Evolutionary conservation across 2,329 filamentous ascomycete genomes (phyloP), one percentile per base, ranked within the genome.

Genomic region (Drechmeria coniospora): DNA sequence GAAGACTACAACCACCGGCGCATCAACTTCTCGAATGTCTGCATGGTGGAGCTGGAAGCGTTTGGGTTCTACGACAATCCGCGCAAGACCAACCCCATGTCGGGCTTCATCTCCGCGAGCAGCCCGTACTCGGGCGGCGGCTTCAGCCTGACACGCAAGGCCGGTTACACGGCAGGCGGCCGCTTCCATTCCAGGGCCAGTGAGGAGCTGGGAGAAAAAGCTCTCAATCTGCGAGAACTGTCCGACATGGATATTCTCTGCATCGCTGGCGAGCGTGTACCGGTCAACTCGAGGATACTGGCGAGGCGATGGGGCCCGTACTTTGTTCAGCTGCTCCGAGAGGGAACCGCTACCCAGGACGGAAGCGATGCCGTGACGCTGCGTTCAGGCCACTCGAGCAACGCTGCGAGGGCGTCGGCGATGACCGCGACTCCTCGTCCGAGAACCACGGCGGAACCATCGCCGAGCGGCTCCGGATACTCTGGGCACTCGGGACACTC

Each of bases 21-120:
- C 15, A 92, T 98, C 54, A 98, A 98, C 53, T 98, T 95, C 49
- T 81, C 80, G 8, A 92, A 98, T 46, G 74, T 95, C 16, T 95
- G 90, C 51, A 79, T 95, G 65, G 87, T 98, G 7, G 90, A 98
- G 52, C 63, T 98, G 8, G 90, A 98, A 49, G 86, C 90, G 0
- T 98, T 95, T 57, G 90, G 90, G 1, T 74, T 98, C 23, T 95
- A 94, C 50, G 87, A 95, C 47, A 98, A 95, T 49, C 86, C 90
- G 8, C 73, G 86, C 37, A 79, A 77, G 47, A 72, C 66, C 1
- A 62, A 71, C 4, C 80, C 87, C 1, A 74, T 82, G 41, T 92
- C 84, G 1, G 79, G 75, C 8, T 94, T 90, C 49, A 65, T 78
- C 31, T 94, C 86, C 1, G 76, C 82, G 15, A 93, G 84, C 54